phyloP scores from a whole-genome alignment of 805 yeast species.

The Kluyveromyces nonfermentans region DNA sequence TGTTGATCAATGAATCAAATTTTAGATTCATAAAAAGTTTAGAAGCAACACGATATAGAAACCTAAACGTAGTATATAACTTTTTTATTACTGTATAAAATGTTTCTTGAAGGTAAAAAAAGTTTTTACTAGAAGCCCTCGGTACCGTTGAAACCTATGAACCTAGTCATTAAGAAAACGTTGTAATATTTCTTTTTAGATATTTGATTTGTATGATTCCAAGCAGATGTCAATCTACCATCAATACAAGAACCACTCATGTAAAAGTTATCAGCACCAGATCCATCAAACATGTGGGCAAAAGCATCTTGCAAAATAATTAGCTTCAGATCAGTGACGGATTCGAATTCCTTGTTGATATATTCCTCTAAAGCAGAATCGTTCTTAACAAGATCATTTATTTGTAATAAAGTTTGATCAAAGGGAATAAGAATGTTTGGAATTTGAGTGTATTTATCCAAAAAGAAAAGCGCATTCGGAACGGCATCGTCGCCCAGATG shows the following conservation, averaged over 20 bases:
- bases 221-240: slow-evolving; percentile 71
- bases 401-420: slow-evolving; percentile 45
- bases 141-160: slow-evolving; percentile 64
- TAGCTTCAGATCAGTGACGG: slow-evolving; percentile 43
- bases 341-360: slow-evolving; percentile 49
- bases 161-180: slow-evolving; percentile 57
- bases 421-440: slow-evolving; percentile 71
- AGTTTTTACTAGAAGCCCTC: slow-evolving; percentile 51
- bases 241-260: slow-evolving; percentile 82
- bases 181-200: slow-evolving; percentile 54
- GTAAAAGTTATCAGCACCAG: slow-evolving; percentile 76
- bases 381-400: slow-evolving; percentile 40
- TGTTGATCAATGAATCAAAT: not conserved
- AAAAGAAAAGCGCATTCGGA: slow-evolving; percentile 70
- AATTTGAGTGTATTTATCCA: slow-evolving; percentile 73
- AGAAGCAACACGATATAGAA: not conserved
- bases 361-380: slow-evolving; percentile 42
- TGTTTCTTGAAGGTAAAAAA: not conserved
- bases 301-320: slow-evolving; percentile 34
- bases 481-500: slow-evolving; percentile 80
- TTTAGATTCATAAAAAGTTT: too few species aligned
- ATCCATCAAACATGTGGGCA: slow-evolving; percentile 54
- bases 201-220: slow-evolving; percentile 73
- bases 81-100: not conserved
- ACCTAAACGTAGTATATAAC: not conserved